Evolutionary conservation across 1,139 yeast species (phyloP), one percentile per base, ranked within the genome.

Genomic region (Pneumocystis wakefieldiae): DNA sequence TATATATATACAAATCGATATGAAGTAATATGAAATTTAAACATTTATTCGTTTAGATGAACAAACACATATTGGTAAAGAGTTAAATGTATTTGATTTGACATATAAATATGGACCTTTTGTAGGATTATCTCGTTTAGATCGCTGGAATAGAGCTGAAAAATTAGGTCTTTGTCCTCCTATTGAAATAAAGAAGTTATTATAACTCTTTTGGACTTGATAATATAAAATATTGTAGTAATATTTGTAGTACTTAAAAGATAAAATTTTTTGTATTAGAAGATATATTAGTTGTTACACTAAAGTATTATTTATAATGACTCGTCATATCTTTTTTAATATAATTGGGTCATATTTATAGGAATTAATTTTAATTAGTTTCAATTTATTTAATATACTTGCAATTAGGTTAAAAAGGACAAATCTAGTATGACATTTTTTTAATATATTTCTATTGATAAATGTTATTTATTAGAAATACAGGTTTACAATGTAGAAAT

Each of bases 71-170:
- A 73, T 71, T 8, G 76, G 74, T 36, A 69, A 70, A 61, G 63
- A 76, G 42, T 69, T 76, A 39, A 70, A 70, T 57, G 69, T 69
- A 19, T 76, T 76, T 65, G 79, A 76, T 62, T 63, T 75, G 64
- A 68, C 70, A 2, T 63, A 71, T 3, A 68, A 68, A 29, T 76
- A 70, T 63, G 79, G 79, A 1, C 79, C 79, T 1, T 69, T 72
- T 15, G 71, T 70, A 1, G 79, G 79, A 1, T 62, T 76, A 57
- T 68, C 74, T 5, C 67, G 80, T 35, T 65, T 76, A 29, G 72
- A 73, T 32, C 69, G 98, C 12, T 91, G 96, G 96, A 85, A 88
- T 70, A 79, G 97, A 71, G 97, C 97, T 1, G 90, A 87, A 71
- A 86, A 85, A 64, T 77, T 91, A 71, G 96, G 96, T 10, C 67